Base-by-base conservation (phyloP, 768 basidiomycete species). In the Psilocybe subaeruginosa region DNA sequence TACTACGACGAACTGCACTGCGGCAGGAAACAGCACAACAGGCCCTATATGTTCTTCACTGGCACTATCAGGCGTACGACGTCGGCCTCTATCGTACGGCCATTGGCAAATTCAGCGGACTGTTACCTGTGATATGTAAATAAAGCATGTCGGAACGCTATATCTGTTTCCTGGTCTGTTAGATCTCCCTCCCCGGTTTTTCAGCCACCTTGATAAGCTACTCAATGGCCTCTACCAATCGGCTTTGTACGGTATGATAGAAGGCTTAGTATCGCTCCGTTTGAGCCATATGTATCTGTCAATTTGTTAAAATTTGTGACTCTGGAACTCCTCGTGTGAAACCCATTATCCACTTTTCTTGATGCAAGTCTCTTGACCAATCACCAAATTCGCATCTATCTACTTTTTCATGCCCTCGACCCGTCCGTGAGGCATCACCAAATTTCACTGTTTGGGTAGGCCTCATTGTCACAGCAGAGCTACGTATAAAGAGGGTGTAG, bases 401-500 rank as follows among this genome's bases (percentile, higher is more conserved):
- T 31, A 27, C 45, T 62, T 45, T n/a, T 46, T 23, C 37, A 33
- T 53, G 33, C 60, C 57, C 58, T 50, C 37, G 35, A 51, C 52
- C 33, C 23, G 45, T 53, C 60, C 64, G 52, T 58, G 64, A 68
- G 64, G 66, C 62, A 14, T 50, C 50, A 49, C 47, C 49, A 47
- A 48, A 48, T 59, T 17, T 47, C 41, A n/a, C 19, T 60, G 43
- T 60, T 43, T 59, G 58, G 49, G 30, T 12, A 35, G 50, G 53
- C 65, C 67, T 62, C 65, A 53, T 64, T 68, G 61, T 33, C 46
- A 29, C 35, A 43, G 45, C 29, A 17, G 19, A 23, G 58, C 67
- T 68, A 63, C 65, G 64, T 68, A 68, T 68, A 68, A 66, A 66
- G 57, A 62, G 64, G 56, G 29, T 35, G 43, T 19, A 31, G 30